A percentile compares a stretch with the other conserved stretches of the same genome.
Evolutionary conservation across 2,329 filamentous ascomycete species (phyloP).

Genomic region (Bipolaris cookei): DNA sequence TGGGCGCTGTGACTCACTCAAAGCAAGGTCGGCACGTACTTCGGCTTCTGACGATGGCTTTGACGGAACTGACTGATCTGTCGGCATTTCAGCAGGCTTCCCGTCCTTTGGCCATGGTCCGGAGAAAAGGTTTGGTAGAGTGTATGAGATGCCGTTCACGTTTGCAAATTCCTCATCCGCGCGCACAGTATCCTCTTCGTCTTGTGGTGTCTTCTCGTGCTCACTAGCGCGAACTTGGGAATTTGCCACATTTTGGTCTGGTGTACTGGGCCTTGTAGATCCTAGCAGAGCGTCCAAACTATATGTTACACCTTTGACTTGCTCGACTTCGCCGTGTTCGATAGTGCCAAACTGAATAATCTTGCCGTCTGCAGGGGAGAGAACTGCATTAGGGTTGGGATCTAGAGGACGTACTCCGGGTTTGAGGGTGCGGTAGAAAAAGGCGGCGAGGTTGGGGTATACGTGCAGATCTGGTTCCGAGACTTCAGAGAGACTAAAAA

Average conservation of each 20-base stretch:
- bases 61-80: slow-evolving; percentile 75
- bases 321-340: slow-evolving; percentile 91
- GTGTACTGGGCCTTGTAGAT: slow-evolving; percentile 49
- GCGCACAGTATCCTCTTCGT: slow-evolving; percentile 69
- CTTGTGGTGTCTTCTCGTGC: slow-evolving; percentile 41
- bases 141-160: slow-evolving; percentile 95
- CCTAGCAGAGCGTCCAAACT: slow-evolving; percentile 91
- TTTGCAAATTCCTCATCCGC: slow-evolving; percentile 91
- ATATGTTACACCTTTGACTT: slow-evolving; percentile 99
- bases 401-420: slow-evolving; percentile 86
- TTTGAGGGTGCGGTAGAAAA: slow-evolving; percentile 96
- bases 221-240: slow-evolving; percentile 29
- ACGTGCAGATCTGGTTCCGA: slow-evolving; percentile 84
- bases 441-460: slow-evolving; percentile 91
- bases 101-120: slow-evolving; percentile 60
- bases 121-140: slow-evolving; percentile 83
- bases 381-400: slow-evolving; percentile 75
- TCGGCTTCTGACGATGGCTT: slow-evolving; percentile 77
- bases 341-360: slow-evolving; percentile 92
- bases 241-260: slow-evolving; percentile 48
- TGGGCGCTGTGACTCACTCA: slow-evolving; percentile 64
- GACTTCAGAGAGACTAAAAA: slow-evolving; percentile 75
- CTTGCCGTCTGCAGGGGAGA: slow-evolving; percentile 89
- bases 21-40: slow-evolving; percentile 82
- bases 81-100: slow-evolving; percentile 59